A percentile compares a stretch with the other conserved stretches of the same genome.
Conservation (phyloP, 306 rosid species). For the Casuarina glauca region DNA sequence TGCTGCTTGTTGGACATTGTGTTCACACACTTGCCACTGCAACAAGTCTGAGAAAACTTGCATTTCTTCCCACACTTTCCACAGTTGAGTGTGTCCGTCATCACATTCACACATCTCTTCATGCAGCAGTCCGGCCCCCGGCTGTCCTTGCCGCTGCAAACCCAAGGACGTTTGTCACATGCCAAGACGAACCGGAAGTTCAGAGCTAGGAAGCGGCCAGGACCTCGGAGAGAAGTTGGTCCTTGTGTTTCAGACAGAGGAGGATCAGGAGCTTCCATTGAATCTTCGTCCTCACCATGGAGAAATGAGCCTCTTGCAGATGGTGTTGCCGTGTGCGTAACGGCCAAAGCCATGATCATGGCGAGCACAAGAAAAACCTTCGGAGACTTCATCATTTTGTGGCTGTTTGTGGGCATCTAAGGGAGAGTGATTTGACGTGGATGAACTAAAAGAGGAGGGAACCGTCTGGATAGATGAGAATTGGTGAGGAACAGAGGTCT, state of each 20-base stretch:
- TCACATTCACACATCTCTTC: slow-evolving; percentile 49
- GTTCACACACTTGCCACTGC: slow-evolving; percentile 60
- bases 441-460: neutral
- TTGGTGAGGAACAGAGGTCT: slow-evolving; percentile 26
- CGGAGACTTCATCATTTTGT: neutral
- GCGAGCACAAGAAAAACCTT: neutral
- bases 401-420: neutral
- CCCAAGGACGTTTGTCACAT: slow-evolving; percentile 48
- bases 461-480: slow-evolving; percentile 28
- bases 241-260: neutral
- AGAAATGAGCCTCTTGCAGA: neutral
- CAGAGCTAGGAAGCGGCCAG: slow-evolving; percentile 34
- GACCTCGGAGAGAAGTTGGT: slow-evolving; percentile 28
- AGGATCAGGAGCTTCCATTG: no score
- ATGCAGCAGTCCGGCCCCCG: slow-evolving; percentile 57
- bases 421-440: neutral
- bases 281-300: neutral
- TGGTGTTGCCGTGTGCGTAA: slow-evolving; percentile 24
- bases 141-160: slow-evolving; percentile 45
- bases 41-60: slow-evolving; percentile 48
- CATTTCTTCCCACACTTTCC: slow-evolving; percentile 73
- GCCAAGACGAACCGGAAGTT: slow-evolving; percentile 14
- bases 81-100: slow-evolving; percentile 45
- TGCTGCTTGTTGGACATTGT: slow-evolving; percentile 41
- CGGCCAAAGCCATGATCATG: slow-evolving; percentile 39